These are phyloP conservation scores for Cicer yamashitae DNA, from an alignment of 306 rosid species.

Conservation along the genomic window DNA sequence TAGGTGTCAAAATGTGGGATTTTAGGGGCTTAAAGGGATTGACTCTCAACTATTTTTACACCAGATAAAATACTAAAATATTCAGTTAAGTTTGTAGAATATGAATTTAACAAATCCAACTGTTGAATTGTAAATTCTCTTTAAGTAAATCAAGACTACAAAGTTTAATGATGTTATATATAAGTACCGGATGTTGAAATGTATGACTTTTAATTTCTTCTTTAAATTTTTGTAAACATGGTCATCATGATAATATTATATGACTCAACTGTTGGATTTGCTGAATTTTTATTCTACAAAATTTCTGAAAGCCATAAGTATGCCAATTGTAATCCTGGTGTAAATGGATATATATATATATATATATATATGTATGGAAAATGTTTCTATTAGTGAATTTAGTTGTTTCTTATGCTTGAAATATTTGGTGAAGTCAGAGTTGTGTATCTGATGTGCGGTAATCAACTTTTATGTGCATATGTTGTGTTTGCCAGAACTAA, in stretches of 20 bases:
- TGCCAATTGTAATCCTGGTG: not conserved
- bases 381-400: slow-evolving; percentile 10
- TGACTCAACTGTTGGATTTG: not conserved
- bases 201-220: not conserved
- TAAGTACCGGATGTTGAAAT: not conserved
- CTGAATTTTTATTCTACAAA: not conserved
- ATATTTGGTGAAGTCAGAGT: slow-evolving; percentile 10
- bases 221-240: not conserved
- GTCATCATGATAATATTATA: not conserved
- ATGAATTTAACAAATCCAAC: not conserved
- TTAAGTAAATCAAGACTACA: not conserved
- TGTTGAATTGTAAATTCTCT: not conserved
- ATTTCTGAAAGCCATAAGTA: not conserved
- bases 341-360: not conserved
- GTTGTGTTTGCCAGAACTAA: not conserved
- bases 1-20: not conserved
- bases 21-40: not conserved
- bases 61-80: too few species aligned
- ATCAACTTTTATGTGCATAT: not conserved
- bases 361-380: not conserved
- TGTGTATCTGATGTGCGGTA: not conserved
- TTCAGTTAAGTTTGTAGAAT: not conserved
- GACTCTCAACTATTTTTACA: too few species aligned
- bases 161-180: not conserved
- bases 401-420: slow-evolving; percentile 28